A percentile compares a stretch with the other conserved stretches of the same genome.
phyloP scores from a whole-genome alignment of 768 basidiomycete genomes.

The Mycena capillaripes region DNA sequence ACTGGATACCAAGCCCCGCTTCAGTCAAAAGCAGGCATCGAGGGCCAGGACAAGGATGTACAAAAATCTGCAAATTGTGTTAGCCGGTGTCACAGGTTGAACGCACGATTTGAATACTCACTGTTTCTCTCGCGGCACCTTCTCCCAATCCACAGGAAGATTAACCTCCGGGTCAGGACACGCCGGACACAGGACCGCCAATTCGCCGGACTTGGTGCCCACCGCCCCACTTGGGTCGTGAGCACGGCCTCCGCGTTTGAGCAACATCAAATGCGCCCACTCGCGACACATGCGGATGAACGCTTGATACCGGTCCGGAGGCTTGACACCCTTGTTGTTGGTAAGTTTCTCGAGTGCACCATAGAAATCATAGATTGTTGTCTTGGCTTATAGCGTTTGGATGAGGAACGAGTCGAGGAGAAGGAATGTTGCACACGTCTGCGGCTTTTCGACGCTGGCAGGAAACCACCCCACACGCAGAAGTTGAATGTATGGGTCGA shows the following conservation, averaged over 20 bases:
- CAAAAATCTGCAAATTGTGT: constrained; percentile 9
- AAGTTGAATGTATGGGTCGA: not conserved
- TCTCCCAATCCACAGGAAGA: not conserved
- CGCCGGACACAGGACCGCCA: no score
- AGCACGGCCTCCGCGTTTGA: no score
- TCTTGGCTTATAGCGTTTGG: not conserved
- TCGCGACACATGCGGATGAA: no score
- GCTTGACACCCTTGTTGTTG: constrained; percentile 1
- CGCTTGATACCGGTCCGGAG: no score
- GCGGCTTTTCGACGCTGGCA: not conserved
- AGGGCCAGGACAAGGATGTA: constrained; percentile 25
- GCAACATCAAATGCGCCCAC: no score
- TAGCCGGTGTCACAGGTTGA: not conserved
- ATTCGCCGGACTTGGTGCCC: no score
- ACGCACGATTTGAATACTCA: not conserved
- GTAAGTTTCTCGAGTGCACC: not conserved
- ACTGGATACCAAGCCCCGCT: constrained; percentile 14
- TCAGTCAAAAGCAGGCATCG: constrained; percentile 2
- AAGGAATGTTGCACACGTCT: not conserved
- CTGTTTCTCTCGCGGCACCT: not conserved
- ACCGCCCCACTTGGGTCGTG: no score
- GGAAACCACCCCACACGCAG: no score
- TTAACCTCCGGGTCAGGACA: no score
- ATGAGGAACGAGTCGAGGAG: not conserved
- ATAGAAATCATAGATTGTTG: not conserved